These are phyloP conservation scores for Phytophthora ohioensis DNA, from an alignment of 352 stramenopile genomes.

Conservation along the genomic window DNA sequence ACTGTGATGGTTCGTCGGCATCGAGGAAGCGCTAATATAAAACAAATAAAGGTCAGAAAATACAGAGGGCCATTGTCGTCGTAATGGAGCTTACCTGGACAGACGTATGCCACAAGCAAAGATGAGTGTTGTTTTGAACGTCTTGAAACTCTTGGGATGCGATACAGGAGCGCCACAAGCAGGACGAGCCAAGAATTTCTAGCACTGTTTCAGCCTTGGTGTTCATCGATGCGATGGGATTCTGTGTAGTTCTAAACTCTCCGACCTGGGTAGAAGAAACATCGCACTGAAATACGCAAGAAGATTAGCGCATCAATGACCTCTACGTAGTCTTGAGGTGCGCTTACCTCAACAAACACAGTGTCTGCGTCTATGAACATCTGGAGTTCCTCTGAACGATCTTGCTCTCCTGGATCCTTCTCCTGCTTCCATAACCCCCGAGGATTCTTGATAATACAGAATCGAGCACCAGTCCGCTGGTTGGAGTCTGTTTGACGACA, in stretches of 20 bases:
- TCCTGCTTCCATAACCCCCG: conserved; percentile 25
- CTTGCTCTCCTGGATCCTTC: conserved; percentile 10
- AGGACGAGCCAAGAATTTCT: conserved; percentile 30
- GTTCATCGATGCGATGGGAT: not conserved
- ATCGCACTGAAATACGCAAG: conserved; percentile 5
- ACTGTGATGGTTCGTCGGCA: conserved; percentile 42
- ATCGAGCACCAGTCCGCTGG: not conserved
- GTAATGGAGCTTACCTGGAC: conserved; percentile 30
- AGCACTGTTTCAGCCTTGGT: conserved; percentile 9
- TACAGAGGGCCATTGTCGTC: not conserved
- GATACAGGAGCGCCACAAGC: conserved; percentile 52
- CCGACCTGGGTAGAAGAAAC: not conserved
- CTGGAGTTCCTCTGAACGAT: conserved; percentile 9
- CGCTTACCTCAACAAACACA: conserved; percentile 40
- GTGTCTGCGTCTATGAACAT: conserved; percentile 25
- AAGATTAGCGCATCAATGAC: conserved; percentile 5
- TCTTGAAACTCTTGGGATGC: not conserved
- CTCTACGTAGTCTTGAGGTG: not conserved
- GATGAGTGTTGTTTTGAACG: not conserved
- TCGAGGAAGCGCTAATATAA: conserved; percentile 30
- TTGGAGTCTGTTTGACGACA: conserved; percentile 1
- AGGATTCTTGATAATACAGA: conserved; percentile 47
- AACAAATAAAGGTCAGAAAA: conserved; percentile 4
- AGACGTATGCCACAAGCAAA: conserved; percentile 46
- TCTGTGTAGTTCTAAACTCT: not conserved